These are phyloP conservation scores for Arabis hirsuta DNA, from an alignment of 345 rosid species.

Conservation along the genomic window DNA sequence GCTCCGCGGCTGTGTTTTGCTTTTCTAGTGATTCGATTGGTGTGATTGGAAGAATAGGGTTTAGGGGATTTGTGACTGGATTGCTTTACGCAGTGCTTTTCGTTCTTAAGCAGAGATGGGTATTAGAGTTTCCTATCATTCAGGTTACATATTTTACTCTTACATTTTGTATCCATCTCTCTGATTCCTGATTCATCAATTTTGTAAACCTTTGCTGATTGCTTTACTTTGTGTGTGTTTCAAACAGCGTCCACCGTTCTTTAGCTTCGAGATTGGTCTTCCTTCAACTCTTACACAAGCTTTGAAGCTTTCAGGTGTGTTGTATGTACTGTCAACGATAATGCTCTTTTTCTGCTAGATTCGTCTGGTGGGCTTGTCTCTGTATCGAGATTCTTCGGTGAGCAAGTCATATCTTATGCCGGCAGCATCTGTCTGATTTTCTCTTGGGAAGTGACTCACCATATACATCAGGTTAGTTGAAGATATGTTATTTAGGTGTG, in stretches of 20 bases:
- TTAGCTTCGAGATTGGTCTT: slow-evolving; percentile 87
- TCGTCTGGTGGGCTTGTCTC: slow-evolving; percentile 48
- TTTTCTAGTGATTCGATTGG: slow-evolving; percentile 37
- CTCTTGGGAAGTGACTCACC: slow-evolving; percentile 89
- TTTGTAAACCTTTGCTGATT: background rate
- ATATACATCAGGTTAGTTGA: slow-evolving; percentile 74
- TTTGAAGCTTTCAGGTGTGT: slow-evolving; percentile 59
- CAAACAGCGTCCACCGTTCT: slow-evolving; percentile 76
- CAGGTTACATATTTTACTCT: slow-evolving; percentile 56
- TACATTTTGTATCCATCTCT: background rate
- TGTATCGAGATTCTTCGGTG: slow-evolving; percentile 52
- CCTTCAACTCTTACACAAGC: slow-evolving; percentile 59
- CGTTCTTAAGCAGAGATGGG: slow-evolving; percentile 66
- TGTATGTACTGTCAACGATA: slow-evolving; percentile 54
- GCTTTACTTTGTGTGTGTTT: slow-evolving; percentile 10
- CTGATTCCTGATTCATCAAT: slow-evolving; percentile 1
- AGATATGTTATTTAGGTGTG: no score
- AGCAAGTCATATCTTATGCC: slow-evolving; percentile 58
- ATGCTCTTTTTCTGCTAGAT: slow-evolving; percentile 51
- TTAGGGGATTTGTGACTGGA: slow-evolving; percentile 76
- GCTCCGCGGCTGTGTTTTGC: slow-evolving; percentile 51
- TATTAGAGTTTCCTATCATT: slow-evolving; percentile 83
- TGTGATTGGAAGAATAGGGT: slow-evolving; percentile 50
- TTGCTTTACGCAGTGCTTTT: slow-evolving; percentile 59
- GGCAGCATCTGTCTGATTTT: slow-evolving; percentile 67